A percentile compares a stretch with the other conserved stretches of the same genome.
Conservation (phyloP, 164 flowering plant genomes). For the Kingdonia uniflora region DNA sequence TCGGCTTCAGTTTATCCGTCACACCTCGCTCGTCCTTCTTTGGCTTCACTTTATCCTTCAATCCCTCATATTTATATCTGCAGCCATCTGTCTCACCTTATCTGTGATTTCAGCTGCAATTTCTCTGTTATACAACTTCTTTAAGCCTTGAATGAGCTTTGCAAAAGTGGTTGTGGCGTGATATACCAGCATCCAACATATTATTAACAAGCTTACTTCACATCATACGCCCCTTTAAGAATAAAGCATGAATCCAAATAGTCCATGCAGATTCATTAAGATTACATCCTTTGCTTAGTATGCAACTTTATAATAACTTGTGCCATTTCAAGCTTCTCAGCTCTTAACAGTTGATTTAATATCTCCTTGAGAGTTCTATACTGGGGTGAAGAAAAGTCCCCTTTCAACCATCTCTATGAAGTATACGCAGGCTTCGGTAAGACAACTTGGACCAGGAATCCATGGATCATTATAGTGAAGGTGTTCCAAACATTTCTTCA, state of each 20-base stretch:
- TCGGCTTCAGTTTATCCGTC: constrained; percentile 1
- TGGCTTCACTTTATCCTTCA: constrained; percentile 58
- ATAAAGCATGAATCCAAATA: constrained; percentile 87
- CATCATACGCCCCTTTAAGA: constrained; percentile 65
- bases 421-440: constrained; percentile 65
- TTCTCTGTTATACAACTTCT: constrained; percentile 61
- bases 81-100: constrained; percentile 90
- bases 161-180: constrained; percentile 98
- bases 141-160: constrained; percentile 75
- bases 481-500: too few relatives aligned
- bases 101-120: constrained; percentile 84
- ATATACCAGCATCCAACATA: constrained; percentile 86
- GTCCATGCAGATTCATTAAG: constrained; percentile 82
- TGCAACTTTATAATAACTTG: constrained; percentile 72
- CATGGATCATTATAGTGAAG: constrained; percentile 63
- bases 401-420: constrained; percentile 82
- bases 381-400: constrained; percentile 68
- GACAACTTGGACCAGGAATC: constrained; percentile 45
- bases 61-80: constrained; percentile 55
- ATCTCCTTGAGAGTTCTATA: constrained; percentile 74
- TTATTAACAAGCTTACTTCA: constrained; percentile 85
- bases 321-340: constrained; percentile 62
- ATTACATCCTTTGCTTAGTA: constrained; percentile 52
- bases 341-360: constrained; percentile 64
- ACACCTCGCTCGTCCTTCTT: constrained; percentile 34